Conservation (phyloP, 148 eudicot species). For the Rheum nobile region DNA sequence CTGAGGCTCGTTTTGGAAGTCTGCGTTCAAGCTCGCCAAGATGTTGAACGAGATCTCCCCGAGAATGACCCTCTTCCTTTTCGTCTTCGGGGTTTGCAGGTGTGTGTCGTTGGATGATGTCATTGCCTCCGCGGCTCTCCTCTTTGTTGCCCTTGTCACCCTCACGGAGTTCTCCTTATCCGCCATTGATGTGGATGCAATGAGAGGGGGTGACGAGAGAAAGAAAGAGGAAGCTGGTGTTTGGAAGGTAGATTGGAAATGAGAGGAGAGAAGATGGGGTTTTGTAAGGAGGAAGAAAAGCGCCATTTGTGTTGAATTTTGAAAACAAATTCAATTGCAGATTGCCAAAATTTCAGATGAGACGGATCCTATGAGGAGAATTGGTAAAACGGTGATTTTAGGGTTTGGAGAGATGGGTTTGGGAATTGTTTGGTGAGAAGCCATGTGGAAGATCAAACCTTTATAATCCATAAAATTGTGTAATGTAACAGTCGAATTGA, state of each 20-base stretch:
- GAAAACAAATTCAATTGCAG: background rate
- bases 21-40: background rate
- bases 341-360: background rate
- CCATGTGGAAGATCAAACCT: too few relatives aligned
- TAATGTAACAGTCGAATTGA: too few relatives aligned
- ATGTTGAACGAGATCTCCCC: constrained; percentile 41
- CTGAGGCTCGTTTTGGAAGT: background rate
- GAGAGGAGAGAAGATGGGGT: background rate
- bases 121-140: constrained; percentile 29
- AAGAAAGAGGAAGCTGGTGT: background rate
- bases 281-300: background rate
- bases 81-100: constrained; percentile 4
- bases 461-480: too few relatives aligned
- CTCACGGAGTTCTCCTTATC: constrained; percentile 54
- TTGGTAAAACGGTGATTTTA: too few relatives aligned
- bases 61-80: constrained; percentile 53
- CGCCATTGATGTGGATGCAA: constrained; percentile 22
- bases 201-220: background rate
- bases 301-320: background rate
- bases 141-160: constrained; percentile 51
- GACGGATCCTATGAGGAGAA: too few relatives aligned
- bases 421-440: too few relatives aligned
- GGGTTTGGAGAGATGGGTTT: too few relatives aligned
- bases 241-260: background rate
- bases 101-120: background rate